Evolutionary conservation across 1,284 basidiomycete genomes (phyloP).

Genomic region (Pascua guehoae): DNA sequence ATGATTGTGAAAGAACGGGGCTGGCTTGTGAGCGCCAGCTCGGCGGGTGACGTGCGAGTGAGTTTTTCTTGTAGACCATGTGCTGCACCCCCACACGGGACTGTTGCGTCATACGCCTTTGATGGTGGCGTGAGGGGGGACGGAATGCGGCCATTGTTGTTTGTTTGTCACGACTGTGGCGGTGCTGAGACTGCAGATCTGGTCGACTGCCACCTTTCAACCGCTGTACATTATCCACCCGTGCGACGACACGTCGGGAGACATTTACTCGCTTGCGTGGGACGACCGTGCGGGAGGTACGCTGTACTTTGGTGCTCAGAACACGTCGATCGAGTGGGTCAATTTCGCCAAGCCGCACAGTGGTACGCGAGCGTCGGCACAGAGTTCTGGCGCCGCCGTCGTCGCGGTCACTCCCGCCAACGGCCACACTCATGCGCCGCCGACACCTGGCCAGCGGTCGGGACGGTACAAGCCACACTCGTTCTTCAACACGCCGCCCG

Average conservation of each 20-base stretch:
- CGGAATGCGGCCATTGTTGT: constrained; percentile 6
- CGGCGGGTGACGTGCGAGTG: constrained; percentile 73
- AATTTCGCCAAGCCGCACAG: constrained; percentile 53
- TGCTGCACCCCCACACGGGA: not conserved
- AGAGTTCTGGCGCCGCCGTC: not conserved
- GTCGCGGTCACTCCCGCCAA: not conserved
- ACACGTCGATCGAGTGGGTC: constrained; percentile 83
- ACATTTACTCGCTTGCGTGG: constrained; percentile 86
- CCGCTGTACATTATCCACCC: constrained; percentile 77
- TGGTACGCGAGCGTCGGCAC: not conserved
- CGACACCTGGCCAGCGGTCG: constrained; percentile 28
- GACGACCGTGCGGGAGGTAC: constrained; percentile 61
- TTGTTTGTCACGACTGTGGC: constrained; percentile 12
- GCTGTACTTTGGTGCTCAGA: constrained; percentile 80
- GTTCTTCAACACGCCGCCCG: constrained; percentile 42
- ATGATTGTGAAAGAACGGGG: constrained; percentile 69
- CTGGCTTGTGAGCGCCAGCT: constrained; percentile 76
- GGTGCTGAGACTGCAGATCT: constrained; percentile 58
- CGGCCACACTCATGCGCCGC: not conserved
- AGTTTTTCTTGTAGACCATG: constrained; percentile 7
- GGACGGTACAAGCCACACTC: constrained; percentile 44
- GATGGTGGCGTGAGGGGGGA: not conserved
- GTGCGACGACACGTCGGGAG: constrained; percentile 80
- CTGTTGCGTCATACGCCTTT: not conserved
- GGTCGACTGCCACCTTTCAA: constrained; percentile 70